These are phyloP conservation scores for Diaporthe helianthi DNA, from an alignment of 2,329 filamentous ascomycete genomes.

Conservation along the genomic window DNA sequence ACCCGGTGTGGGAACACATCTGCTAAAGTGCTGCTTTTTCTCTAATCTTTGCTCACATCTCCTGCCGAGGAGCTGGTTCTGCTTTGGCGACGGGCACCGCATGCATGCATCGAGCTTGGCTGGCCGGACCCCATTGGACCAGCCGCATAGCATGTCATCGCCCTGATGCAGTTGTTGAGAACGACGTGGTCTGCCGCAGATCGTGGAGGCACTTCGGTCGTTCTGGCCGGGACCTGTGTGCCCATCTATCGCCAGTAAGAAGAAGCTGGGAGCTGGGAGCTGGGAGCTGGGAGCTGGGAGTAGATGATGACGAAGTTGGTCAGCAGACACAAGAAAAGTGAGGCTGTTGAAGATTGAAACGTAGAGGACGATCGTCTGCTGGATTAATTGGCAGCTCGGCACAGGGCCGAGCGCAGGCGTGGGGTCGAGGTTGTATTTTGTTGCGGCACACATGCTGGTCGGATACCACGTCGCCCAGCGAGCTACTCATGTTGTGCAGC, in stretches of 20 bases:
- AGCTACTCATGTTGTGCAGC: slow-evolving; percentile 21
- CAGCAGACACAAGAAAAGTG: slow-evolving; percentile 31
- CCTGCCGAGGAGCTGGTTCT: not conserved
- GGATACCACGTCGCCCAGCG: slow-evolving; percentile 14
- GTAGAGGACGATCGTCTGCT: not conserved
- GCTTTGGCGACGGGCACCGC: not conserved
- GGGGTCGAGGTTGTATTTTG: slow-evolving; percentile 14
- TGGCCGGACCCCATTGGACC: slow-evolving; percentile 2
- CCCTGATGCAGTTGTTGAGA: not conserved
- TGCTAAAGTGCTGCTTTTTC: slow-evolving; percentile 2
- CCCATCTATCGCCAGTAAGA: not conserved
- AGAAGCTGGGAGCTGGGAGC: not conserved
- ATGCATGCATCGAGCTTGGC: slow-evolving; percentile 16
- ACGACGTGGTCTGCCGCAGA: slow-evolving; percentile 9
- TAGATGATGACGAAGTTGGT: slow-evolving; percentile 27
- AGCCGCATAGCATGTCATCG: not conserved
- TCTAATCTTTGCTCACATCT: not conserved
- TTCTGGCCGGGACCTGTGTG: not conserved
- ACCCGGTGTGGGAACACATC: not conserved
- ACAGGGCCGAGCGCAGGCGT: slow-evolving; percentile 19
- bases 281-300: not conserved
- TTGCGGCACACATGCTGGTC: slow-evolving; percentile 11
- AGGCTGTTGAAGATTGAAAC: slow-evolving; percentile 26
- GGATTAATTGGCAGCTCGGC: slow-evolving; percentile 18
- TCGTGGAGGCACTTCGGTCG: slow-evolving; percentile 6